Base-by-base conservation (phyloP, 176 grass and related monocot genomes). In the Phoenix roebelenii region DNA sequence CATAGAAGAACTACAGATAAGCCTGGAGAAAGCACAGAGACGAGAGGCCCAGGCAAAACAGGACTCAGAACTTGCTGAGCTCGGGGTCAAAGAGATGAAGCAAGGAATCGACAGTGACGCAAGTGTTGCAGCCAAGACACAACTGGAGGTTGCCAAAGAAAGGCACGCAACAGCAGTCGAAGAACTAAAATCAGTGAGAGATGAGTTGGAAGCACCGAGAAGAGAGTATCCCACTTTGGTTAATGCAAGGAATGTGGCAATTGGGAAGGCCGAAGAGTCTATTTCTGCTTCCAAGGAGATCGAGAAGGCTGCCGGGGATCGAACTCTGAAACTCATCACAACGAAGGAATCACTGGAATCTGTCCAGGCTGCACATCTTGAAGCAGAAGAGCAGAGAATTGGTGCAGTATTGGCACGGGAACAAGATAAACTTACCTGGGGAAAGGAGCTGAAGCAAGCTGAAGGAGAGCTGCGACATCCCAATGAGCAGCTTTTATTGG, bases 391-490 rank as follows among this genome's bases (percentile, higher is more conserved):
- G 16, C 24, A 35, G 25, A 29, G 59, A 16, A 50, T 50, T 48
- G 4, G 3, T 15, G 35, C 35, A 63, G 17, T 18, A 12, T 15
- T 63, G 18, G 18, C 39, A 4, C 16, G 18, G 18, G 32, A 63
- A 2, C 39, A 50, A 23, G 61, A 63, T 10, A 63, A 49, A 15
- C 9, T 22, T 0, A 49, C 23, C 9, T 63, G 32, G 35, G 18
- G 50, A 22, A 63, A 22, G n/a, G 61, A 63, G 15, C 39, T 63
- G 18, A 63, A 63, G 18, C 30, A 24, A 23, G 61, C 61, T 3
- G 61, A 63, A 49, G 18, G 23, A 3, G 39, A 63, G 4, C 19
- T 63, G 19, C 32, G 23, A 24, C 32, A 50, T 22, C 32, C 50
- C 7, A 63, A 63, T 23, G 18, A 63, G 20, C 39, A 50, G 25